A percentile compares a stretch with the other conserved stretches of the same genome.
phyloP scores from a whole-genome alignment of 2,329 filamentous ascomycete genomes.

The Exophiala alcalophila region DNA sequence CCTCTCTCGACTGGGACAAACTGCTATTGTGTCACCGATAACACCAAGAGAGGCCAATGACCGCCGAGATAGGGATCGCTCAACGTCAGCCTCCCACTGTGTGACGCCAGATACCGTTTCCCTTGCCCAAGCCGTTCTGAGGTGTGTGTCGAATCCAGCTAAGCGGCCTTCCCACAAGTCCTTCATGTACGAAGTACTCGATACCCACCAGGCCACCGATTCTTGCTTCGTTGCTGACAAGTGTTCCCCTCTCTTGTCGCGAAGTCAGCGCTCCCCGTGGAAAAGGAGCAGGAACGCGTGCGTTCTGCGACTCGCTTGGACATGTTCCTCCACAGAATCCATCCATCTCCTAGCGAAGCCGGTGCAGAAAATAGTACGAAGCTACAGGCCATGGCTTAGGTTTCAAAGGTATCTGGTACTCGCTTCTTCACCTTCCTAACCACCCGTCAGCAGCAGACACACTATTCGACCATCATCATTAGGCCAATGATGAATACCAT shows the following conservation, averaged over 20 bases:
- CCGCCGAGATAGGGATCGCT: too few relatives aligned
- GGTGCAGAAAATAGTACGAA: too few relatives aligned
- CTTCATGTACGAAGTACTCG: slow-evolving; percentile 7
- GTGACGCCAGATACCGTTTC: slow-evolving; percentile 1
- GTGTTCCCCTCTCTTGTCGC: neutral
- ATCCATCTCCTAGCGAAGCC: neutral
- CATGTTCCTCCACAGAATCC: neutral
- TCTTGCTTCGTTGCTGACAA: slow-evolving; percentile 5
- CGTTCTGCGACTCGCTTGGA: neutral
- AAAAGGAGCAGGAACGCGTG: neutral
- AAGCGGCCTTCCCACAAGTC: neutral
- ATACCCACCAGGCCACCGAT: too few relatives aligned
- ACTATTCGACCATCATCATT: too few relatives aligned
- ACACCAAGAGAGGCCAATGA: too few relatives aligned
- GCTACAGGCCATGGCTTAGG: too few relatives aligned
- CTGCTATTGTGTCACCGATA: slow-evolving; percentile 15
- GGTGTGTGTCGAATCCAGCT: slow-evolving; percentile 8
- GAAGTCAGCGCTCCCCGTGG: slow-evolving; percentile 3
- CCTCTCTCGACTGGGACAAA: slow-evolving; percentile 1
- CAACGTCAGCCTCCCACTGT: slow-evolving; percentile 8
- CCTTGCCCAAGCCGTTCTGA: neutral
- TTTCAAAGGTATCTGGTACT: too few relatives aligned
- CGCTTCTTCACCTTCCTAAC: too few relatives aligned
- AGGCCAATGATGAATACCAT: too few relatives aligned
- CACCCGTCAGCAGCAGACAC: too few relatives aligned